phyloP scores from a whole-genome alignment of 331 rosid species.

The Cydonia oblonga region DNA sequence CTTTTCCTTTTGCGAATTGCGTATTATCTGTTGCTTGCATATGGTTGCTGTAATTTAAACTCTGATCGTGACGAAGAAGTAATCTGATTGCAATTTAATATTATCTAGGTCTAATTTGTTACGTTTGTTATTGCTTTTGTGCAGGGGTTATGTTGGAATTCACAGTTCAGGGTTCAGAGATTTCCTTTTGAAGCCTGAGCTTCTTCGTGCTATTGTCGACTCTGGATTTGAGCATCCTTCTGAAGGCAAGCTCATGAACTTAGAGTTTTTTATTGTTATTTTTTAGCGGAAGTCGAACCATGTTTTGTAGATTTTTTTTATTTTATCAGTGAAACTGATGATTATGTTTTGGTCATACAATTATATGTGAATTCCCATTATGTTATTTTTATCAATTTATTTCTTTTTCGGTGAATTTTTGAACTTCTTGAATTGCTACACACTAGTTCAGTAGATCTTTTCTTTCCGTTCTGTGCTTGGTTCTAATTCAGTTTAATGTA shows the following conservation, averaged over 20 bases:
- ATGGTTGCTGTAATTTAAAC: not conserved
- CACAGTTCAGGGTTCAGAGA: slow-evolving; percentile 99
- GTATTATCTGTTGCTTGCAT: not conserved
- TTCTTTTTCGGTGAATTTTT: not conserved
- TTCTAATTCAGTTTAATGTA: slow-evolving; percentile 1
- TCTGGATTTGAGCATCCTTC: slow-evolving; percentile 99
- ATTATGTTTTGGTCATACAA: not conserved
- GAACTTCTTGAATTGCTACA: not conserved
- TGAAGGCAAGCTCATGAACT: slow-evolving; percentile 55
- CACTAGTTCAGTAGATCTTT: too few species aligned
- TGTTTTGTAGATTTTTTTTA: not conserved
- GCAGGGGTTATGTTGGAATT: slow-evolving; percentile 94
- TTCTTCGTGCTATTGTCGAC: slow-evolving; percentile 95
- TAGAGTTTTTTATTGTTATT: not conserved
- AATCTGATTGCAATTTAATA: not conserved
- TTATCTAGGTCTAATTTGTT: not conserved
- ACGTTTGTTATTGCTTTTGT: not conserved
- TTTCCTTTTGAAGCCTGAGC: slow-evolving; percentile 97
- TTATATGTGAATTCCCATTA: not conserved
- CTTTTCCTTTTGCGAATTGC: not conserved
- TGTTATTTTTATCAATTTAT: not conserved
- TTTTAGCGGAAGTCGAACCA: not conserved
- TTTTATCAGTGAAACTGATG: not conserved
- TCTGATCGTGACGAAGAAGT: not conserved
- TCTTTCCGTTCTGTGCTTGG: too few species aligned